A percentile compares a stretch with the other conserved stretches of the same genome.
Evolutionary conservation across 2,329 filamentous ascomycete species (phyloP).

Genomic region (Penicillium sp.): DNA sequence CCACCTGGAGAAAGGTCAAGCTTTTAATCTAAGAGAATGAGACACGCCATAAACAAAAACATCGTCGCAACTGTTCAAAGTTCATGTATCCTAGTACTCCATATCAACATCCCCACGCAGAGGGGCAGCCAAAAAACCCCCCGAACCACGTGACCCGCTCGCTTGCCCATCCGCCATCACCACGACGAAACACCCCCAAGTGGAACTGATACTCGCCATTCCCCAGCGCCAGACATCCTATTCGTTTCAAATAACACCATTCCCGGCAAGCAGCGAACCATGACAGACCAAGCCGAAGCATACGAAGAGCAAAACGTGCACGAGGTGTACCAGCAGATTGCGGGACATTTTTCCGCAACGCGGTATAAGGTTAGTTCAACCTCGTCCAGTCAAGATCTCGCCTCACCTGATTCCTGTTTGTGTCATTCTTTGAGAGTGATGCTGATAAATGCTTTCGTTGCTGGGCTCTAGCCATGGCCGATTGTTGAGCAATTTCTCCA

Average conservation of each 20-base stretch:
- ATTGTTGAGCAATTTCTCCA: conserved; percentile 79
- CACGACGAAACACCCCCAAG: neutral
- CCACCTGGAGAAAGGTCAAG: no score
- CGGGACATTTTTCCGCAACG: conserved; percentile 52
- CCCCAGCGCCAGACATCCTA: no score
- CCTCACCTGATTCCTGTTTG: no score
- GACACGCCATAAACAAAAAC: no score
- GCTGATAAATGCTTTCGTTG: neutral
- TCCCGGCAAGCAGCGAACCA: conserved; percentile 4
- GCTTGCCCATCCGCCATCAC: conserved; percentile 10
- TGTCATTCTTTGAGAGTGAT: neutral
- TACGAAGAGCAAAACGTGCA: conserved; percentile 92
- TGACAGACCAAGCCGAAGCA: conserved; percentile 26
- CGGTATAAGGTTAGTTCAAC: conserved; percentile 59
- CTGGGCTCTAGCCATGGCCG: conserved; percentile 72
- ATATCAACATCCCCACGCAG: neutral
- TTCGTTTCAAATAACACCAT: neutral
- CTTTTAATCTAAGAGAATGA: no score
- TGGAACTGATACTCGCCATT: neutral
- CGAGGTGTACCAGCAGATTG: conserved; percentile 71
- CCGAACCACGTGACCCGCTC: conserved; percentile 22
- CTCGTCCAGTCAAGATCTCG: neutral
- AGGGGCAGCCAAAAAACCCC: neutral
- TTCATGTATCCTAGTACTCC: no score
- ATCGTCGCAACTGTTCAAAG: no score